Evolutionary conservation across 2,329 filamentous ascomycete genomes (phyloP), one percentile per base, ranked within the genome.

Genomic region (Colletotrichum cuscutae): DNA sequence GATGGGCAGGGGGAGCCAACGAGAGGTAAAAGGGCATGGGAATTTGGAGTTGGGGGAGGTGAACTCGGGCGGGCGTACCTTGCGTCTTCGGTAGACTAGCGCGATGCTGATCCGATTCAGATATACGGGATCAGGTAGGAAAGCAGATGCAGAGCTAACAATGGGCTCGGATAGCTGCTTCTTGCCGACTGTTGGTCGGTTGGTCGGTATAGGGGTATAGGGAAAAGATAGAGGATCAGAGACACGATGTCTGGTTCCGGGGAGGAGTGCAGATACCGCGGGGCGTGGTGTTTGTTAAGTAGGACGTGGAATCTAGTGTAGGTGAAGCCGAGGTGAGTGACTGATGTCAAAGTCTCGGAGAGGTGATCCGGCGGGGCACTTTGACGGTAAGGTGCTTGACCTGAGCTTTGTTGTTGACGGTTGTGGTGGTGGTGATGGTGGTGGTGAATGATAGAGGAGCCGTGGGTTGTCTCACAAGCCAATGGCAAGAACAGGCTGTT

Each of bases 31-130:
- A 35, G 37, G 58, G 59, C 56, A 22, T 49, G 49, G 59, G 49
- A 32, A 46, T 32, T 49, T 22, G 13, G 28, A 57, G 42, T 56
- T 30, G 61, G 56, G 63, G 30, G 42, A 73, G 57, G 62, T 59
- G 65, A 66, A 66, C 65, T 56, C 42, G 64, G 69, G 65, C 49
- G 62, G 60, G 64, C 73, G 73, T 74, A 74, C 73, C 73, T 70
- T 73, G 69, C 57, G 71, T 73, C 63, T 73, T 72, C 57, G 68
- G 68, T 32, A 67, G 62, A 24, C 62, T 72, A 72, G 71, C 67
- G 68, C 57, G 54, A 59, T 70, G 71, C 73, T 74, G 71, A 74
- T 73, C 73, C 65, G 71, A 65, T 52, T 70, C 65, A 70, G 56
- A 65, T 73, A 73, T 49, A 68, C 73, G 58, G 71, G 73, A 74